phyloP scores from a whole-genome alignment of 1,284 basidiomycete species.

The Boletellus deceptivus region DNA sequence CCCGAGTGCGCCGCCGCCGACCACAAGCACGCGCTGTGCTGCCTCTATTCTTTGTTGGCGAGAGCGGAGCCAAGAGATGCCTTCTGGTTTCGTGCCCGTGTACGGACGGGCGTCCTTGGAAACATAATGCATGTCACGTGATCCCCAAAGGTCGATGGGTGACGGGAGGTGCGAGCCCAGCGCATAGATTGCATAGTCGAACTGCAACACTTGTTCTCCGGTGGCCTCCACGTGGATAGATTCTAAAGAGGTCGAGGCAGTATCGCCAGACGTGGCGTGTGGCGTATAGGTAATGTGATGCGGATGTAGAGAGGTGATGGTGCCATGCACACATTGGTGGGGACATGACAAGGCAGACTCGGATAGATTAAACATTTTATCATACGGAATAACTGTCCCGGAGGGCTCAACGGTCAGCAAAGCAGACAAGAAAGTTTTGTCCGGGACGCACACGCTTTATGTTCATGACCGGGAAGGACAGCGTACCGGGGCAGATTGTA shows the following conservation, averaged over 20 bases:
- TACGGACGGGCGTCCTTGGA: constrained; percentile 18
- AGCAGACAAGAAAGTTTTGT: background rate
- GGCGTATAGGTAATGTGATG: constrained; percentile 47
- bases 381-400: constrained; percentile 61
- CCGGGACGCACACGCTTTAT: constrained; percentile 60
- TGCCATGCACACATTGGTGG: constrained; percentile 45
- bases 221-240: constrained; percentile 34
- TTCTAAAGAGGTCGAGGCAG: background rate
- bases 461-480: constrained; percentile 65
- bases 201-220: constrained; percentile 36
- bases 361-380: constrained; percentile 38
- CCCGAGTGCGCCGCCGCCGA: constrained; percentile 62
- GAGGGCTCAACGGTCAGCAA: background rate
- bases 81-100: constrained; percentile 47
- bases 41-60: constrained; percentile 45
- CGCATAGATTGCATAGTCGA: constrained; percentile 59
- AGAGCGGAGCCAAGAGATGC: constrained; percentile 46
- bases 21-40: constrained; percentile 49
- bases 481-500: constrained; percentile 65
- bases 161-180: constrained; percentile 55
- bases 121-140: background rate
- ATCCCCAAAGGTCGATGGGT: constrained; percentile 56
- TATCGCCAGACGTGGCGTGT: constrained; percentile 29
- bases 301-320: constrained; percentile 44
- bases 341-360: constrained; percentile 10